Conservation (phyloP, 768 basidiomycete genomes). For the Termitomyces sp. region DNA sequence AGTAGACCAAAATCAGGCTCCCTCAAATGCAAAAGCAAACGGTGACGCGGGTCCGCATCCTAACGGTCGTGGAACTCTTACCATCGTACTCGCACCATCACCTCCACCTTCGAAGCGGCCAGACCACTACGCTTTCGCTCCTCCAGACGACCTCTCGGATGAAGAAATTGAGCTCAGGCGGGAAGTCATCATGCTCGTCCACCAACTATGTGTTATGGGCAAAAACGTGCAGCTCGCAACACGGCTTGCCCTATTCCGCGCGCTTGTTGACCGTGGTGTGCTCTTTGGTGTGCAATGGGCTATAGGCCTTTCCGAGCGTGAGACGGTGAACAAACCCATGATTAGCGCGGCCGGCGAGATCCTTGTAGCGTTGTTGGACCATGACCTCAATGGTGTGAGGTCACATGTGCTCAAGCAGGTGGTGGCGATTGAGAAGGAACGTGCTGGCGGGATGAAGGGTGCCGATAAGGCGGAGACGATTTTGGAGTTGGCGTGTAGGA, state of each 20-base stretch:
- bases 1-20: constrained; percentile 25
- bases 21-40: constrained; percentile 24
- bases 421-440: constrained; percentile 62
- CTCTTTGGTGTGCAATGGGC: constrained; percentile 94
- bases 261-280: constrained; percentile 83
- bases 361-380: constrained; percentile 79
- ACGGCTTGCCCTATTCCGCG: constrained; percentile 80
- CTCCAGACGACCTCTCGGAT: constrained; percentile 50
- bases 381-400: constrained; percentile 84
- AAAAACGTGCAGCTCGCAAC: constrained; percentile 92
- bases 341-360: constrained; percentile 85
- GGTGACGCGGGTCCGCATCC: constrained; percentile 16
- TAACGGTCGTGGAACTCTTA: constrained; percentile 17
- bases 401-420: constrained; percentile 82
- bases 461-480: constrained; percentile 69
- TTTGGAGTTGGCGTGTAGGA: constrained; percentile 65
- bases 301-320: constrained; percentile 59
- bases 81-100: not conserved
- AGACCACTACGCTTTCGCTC: constrained; percentile 45
- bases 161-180: constrained; percentile 53
- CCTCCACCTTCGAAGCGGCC: constrained; percentile 16
- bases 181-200: constrained; percentile 82
- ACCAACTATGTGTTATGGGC: constrained; percentile 91
- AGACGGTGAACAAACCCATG: constrained; percentile 44
- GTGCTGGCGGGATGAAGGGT: constrained; percentile 46